phyloP scores from a whole-genome alignment of 140 eudicot genomes.

The Anethum foeniculum region DNA sequence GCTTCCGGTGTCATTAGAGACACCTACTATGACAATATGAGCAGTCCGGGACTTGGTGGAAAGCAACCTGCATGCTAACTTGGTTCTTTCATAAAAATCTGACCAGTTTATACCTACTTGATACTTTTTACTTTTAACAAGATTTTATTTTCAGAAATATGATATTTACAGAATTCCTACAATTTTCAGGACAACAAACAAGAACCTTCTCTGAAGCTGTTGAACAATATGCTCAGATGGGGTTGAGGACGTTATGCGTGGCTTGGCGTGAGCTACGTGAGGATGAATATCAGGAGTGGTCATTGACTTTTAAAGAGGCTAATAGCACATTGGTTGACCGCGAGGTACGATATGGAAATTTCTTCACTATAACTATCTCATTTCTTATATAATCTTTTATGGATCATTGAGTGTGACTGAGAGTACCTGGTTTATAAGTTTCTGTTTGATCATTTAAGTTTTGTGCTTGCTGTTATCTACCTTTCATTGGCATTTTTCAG shows the following conservation, averaged over 20 bases:
- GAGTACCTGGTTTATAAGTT: neutral
- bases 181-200: conserved; percentile 61
- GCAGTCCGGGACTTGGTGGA: neutral
- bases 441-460: neutral
- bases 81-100: neutral
- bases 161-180: neutral
- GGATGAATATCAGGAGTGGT: conserved; percentile 83
- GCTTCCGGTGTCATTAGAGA: neutral
- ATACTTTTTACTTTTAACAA: neutral
- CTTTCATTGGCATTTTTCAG: conserved; percentile 23
- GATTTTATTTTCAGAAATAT: neutral
- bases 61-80: neutral
- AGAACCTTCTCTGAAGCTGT: conserved; percentile 81
- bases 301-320: conserved; percentile 78
- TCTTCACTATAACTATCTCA: neutral
- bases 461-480: neutral
- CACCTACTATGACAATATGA: neutral
- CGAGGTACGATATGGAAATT: conserved; percentile 41
- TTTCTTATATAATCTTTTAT: neutral
- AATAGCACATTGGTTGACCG: conserved; percentile 87
- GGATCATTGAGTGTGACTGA: neutral
- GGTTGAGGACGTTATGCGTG: conserved; percentile 81
- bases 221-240: conserved; percentile 84
- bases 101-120: neutral
- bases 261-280: conserved; percentile 90